These are phyloP conservation scores for Wallacemonas sp. DNA, from an alignment of 208 protist genomes.

Conservation along the genomic window DNA sequence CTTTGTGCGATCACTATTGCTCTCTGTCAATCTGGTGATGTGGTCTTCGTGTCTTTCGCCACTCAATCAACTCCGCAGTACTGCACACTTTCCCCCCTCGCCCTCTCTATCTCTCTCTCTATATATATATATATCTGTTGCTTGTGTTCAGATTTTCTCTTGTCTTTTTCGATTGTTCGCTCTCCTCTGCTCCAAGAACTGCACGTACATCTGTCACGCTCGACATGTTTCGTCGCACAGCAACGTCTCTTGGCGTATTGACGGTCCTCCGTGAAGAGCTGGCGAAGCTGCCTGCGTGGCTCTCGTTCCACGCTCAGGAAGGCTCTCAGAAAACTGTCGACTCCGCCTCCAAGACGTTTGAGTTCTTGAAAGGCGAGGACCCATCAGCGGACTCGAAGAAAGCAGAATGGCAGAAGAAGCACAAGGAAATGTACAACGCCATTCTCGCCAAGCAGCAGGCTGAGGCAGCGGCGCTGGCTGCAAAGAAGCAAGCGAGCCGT, in stretches of 20 bases:
- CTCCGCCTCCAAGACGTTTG: constrained; percentile 33
- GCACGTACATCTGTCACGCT: no score
- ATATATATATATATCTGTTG: not conserved
- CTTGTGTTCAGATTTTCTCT: not conserved
- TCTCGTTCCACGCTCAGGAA: constrained; percentile 27
- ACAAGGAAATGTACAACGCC: constrained; percentile 63
- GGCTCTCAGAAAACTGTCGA: constrained; percentile 32
- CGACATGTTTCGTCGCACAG: constrained; percentile 39
- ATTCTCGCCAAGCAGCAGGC: constrained; percentile 46
- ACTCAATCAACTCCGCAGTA: no score
- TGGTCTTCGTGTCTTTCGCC: no score
- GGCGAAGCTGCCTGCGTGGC: constrained; percentile 38
- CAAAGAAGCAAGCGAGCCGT: constrained; percentile 16
- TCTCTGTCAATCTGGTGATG: no score
- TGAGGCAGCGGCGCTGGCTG: constrained; percentile 16
- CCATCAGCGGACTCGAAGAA: constrained; percentile 33
- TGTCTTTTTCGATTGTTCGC: not conserved
- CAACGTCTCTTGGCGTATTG: constrained; percentile 29
- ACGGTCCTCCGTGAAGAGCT: constrained; percentile 46
- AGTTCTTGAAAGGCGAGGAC: constrained; percentile 55
- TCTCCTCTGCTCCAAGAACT: no score
- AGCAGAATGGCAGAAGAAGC: constrained; percentile 43
- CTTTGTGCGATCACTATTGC: no score
- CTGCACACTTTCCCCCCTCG: not conserved
- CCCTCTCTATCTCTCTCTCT: not conserved